Conservation (phyloP, 1,139 yeast species). For the Diutina siamensis region DNA sequence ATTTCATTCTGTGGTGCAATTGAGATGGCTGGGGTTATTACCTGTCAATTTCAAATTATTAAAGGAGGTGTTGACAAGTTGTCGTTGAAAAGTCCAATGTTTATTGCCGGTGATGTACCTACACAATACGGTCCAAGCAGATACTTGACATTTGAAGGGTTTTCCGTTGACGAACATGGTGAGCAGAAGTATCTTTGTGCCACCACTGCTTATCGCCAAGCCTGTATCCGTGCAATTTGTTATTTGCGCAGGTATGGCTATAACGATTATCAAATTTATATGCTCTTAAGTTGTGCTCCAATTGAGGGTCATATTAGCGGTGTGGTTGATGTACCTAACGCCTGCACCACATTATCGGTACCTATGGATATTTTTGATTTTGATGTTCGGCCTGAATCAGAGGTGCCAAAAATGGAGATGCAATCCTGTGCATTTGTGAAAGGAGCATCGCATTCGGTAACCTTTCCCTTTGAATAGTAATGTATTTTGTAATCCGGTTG, state of each 20-base stretch:
- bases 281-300: constrained; percentile 35
- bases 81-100: constrained; percentile 33
- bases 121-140: constrained; percentile 35
- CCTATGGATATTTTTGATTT: constrained; percentile 43
- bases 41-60: constrained; percentile 26
- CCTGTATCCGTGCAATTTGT: constrained; percentile 37
- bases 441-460: constrained; percentile 12
- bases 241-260: constrained; percentile 37
- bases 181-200: constrained; percentile 32
- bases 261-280: constrained; percentile 37
- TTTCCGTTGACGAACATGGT: constrained; percentile 35
- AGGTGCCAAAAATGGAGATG: constrained; percentile 14
- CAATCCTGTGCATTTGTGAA: constrained; percentile 28
- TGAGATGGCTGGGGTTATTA: constrained; percentile 39
- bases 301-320: constrained; percentile 41
- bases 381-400: constrained; percentile 29
- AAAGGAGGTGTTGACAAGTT: constrained; percentile 29
- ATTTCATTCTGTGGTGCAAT: constrained; percentile 45
- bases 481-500: no score
- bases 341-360: constrained; percentile 37
- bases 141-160: constrained; percentile 40
- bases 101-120: constrained; percentile 36
- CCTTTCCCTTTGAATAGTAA: no score
- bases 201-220: constrained; percentile 37
- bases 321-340: constrained; percentile 40